phyloP scores from a whole-genome alignment of 371 early-diverging fungal genomes.

The Mortierella sp. region DNA sequence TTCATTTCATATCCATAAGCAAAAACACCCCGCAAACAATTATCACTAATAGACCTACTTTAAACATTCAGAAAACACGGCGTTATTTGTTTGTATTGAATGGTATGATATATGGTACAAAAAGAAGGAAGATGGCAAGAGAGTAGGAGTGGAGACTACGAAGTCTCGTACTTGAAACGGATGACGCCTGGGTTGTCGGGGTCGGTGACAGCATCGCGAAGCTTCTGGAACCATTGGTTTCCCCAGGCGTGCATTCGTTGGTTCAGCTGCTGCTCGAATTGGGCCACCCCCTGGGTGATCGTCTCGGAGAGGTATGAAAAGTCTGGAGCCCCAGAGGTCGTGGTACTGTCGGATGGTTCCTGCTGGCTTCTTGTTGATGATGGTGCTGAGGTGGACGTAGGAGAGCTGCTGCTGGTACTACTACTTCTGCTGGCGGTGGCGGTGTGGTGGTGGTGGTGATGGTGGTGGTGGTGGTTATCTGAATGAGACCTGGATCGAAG shows the following conservation, averaged over 20 bases:
- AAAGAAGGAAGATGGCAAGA: neutral
- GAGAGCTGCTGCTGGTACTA: neutral
- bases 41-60: too few relatives aligned
- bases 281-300: slow-evolving; percentile 16
- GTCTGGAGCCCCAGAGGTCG: neutral
- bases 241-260: slow-evolving; percentile 21
- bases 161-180: neutral
- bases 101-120: neutral
- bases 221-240: neutral
- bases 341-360: neutral
- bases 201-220: slow-evolving; percentile 1
- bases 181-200: slow-evolving; percentile 1
- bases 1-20: neutral
- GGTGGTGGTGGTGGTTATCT: neutral
- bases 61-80: neutral
- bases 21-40: neutral
- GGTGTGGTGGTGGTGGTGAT: too few relatives aligned
- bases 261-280: slow-evolving; percentile 22
- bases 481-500: neutral
- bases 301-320: slow-evolving; percentile 2
- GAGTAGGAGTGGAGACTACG: too few relatives aligned
- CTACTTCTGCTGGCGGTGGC: too few relatives aligned
- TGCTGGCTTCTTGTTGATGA: neutral
- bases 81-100: neutral
- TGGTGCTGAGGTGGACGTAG: neutral